Percentiles rank a stretch among this genome's conserved stretches.
Evolutionary conservation across 1,284 basidiomycete genomes (phyloP).

Genomic region (Pterula multifida): DNA sequence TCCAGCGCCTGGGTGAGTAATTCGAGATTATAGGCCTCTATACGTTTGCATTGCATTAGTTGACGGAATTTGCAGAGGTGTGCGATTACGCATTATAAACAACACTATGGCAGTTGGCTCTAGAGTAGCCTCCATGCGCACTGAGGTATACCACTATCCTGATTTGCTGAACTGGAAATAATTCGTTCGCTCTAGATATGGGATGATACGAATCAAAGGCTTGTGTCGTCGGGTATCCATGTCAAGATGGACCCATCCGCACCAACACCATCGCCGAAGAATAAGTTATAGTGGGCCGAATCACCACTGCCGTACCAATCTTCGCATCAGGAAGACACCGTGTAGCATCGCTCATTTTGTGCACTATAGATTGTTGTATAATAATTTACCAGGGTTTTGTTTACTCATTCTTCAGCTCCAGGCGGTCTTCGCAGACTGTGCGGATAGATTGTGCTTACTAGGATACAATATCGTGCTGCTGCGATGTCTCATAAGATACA

Average conservation of each 20-base stretch:
- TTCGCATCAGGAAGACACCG: too few species aligned
- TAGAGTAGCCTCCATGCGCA: constrained; percentile 27
- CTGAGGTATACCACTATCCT: constrained; percentile 26
- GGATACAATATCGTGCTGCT: too few species aligned
- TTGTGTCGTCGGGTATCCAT: constrained; percentile 42
- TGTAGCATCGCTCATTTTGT: too few species aligned
- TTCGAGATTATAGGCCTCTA: too few species aligned
- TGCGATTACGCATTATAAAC: constrained; percentile 33
- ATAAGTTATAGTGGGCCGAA: background rate
- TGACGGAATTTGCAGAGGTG: constrained; percentile 23
- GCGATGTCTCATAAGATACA: background rate
- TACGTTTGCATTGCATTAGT: background rate
- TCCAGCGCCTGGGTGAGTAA: constrained; percentile 31
- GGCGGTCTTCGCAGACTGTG: too few species aligned
- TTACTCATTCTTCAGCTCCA: too few species aligned
- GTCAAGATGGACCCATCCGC: constrained; percentile 38
- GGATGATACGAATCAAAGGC: constrained; percentile 35
- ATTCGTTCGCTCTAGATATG: constrained; percentile 33
- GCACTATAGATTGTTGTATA: too few species aligned
- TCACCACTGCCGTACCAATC: too few species aligned
- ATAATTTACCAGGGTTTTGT: too few species aligned
- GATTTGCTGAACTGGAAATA: too few species aligned
- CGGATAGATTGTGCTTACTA: background rate
- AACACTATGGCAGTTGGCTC: constrained; percentile 31
- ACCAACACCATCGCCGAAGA: constrained; percentile 9